Conservation (phyloP, 768 basidiomycete species). For the Pilatotrama ljubarskyi region DNA sequence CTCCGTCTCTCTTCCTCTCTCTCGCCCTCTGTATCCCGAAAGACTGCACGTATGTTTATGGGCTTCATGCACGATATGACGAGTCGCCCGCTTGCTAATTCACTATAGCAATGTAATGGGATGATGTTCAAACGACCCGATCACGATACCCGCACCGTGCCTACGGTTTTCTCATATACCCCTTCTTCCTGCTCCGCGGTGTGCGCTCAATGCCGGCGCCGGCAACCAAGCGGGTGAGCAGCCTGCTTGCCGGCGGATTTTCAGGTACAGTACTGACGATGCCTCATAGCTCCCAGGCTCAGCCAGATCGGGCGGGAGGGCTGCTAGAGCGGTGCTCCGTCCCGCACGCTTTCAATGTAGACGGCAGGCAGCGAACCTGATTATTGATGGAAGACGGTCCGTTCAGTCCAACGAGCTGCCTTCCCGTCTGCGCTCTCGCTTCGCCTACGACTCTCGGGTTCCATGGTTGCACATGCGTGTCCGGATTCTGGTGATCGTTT, state of each 20-base stretch:
- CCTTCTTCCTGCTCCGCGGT: background rate
- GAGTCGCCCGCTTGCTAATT: slow-evolving; percentile 27
- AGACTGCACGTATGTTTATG: slow-evolving; percentile 32
- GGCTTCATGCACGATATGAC: slow-evolving; percentile 31
- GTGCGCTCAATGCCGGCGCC: background rate
- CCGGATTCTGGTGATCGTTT: no score
- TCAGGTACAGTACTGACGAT: background rate
- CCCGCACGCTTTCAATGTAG: no score
- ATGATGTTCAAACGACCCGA: slow-evolving; percentile 19
- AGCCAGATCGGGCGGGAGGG: no score
- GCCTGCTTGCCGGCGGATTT: background rate
- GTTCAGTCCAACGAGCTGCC: no score
- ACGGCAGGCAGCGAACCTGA: no score
- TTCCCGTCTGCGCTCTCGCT: no score
- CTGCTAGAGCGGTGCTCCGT: no score
- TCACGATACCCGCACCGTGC: background rate
- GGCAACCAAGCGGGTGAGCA: background rate
- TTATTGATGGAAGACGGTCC: no score
- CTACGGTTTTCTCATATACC: background rate
- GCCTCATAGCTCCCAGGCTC: background rate
- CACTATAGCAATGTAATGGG: slow-evolving; percentile 28
- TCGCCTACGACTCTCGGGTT: no score
- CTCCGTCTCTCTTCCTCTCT: slow-evolving; percentile 12
- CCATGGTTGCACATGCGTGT: no score
- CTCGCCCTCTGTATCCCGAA: slow-evolving; percentile 23